Evolutionary conservation across 1,284 basidiomycete species (phyloP), one percentile per base, ranked within the genome.

Genomic region (Microbotryomycetes sp.): DNA sequence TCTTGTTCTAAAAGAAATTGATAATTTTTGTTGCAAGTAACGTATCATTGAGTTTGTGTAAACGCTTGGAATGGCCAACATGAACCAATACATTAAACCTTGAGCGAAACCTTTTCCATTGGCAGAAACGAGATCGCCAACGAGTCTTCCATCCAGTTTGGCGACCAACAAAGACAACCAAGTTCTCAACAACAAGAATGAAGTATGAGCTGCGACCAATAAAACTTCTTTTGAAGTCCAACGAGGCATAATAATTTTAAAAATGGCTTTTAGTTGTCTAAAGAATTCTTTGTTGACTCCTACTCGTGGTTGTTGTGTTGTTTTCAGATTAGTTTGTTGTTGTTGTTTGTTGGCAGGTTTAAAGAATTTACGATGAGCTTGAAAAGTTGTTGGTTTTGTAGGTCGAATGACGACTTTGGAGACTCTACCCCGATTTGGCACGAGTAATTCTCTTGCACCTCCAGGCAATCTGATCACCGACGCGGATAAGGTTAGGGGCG

Each of bases 31-130:
- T 77, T 97, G 92, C 0, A 97, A 80, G 75, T 90, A 89, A 50
- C 59, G 46, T 56, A 67, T 67, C 90, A 97, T 93, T 1, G 90
- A 86, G 74, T 98, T 97, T 0, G 93, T 97, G 74, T 93, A 94
- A 22, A 91, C 93, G 72, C 89, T 92, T 0, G 94, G 93, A 28
- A 97, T 81, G 0, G 92, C 90, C 6, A 98, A 81, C 6, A 85
- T 78, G 73, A 94, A 96, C 93, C 93, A 97, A 62, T 91, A 80
- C 0, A 81, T 87, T 0, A 97, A 78, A 0, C 92, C 92, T 55
- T 82, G 82, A 16, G 91, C 66, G 76, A 97, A 97, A 0, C 91
- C 92, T 58, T 81, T 82, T 0, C 85, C 88, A 72, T 97, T 86
- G 0, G 90, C 92, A 31, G 86, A 89, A 52, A 88, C 92, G 59